Percentiles rank a stretch among this genome's conserved stretches.
These are phyloP conservation scores for Myochromella boudieri DNA, from an alignment of 768 basidiomycete species.

Conservation along the genomic window DNA sequence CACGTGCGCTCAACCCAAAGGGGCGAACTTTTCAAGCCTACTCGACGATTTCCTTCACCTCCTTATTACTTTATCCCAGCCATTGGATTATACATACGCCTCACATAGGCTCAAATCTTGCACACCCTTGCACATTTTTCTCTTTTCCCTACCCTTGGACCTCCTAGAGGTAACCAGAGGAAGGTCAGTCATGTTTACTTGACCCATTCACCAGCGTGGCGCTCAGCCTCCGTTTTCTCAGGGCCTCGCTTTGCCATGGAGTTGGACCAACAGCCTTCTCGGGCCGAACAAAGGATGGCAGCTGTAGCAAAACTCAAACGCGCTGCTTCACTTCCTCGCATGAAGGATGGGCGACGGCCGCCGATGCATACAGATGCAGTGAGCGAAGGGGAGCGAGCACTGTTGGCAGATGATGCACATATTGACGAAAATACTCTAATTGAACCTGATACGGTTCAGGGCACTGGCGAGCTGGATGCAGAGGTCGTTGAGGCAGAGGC, in stretches of 20 bases:
- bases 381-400: constrained; percentile 74
- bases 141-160: constrained; percentile 6
- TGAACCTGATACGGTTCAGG: constrained; percentile 4
- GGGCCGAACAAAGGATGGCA: constrained; percentile 77
- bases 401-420: constrained; percentile 36
- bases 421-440: constrained; percentile 26
- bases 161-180: constrained; percentile 13
- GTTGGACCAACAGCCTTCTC: constrained; percentile 47
- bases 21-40: constrained; percentile 14
- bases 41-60: constrained; percentile 13
- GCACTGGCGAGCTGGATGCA: neutral
- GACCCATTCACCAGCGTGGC: too few relatives aligned
- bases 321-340: constrained; percentile 87
- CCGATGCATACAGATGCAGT: constrained; percentile 84
- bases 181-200: constrained; percentile 17
- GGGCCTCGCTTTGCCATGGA: too few relatives aligned
- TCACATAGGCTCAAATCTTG: too few relatives aligned
- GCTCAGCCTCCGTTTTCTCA: too few relatives aligned
- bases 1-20: constrained; percentile 28
- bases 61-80: too few relatives aligned
- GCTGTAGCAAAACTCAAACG: constrained; percentile 90
- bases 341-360: constrained; percentile 87
- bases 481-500: constrained; percentile 7
- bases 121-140: neutral
- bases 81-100: too few relatives aligned